Evolutionary conservation across 192 early-diverging fungal genomes (phyloP).

Genomic region (Cetraspora pellucida): DNA sequence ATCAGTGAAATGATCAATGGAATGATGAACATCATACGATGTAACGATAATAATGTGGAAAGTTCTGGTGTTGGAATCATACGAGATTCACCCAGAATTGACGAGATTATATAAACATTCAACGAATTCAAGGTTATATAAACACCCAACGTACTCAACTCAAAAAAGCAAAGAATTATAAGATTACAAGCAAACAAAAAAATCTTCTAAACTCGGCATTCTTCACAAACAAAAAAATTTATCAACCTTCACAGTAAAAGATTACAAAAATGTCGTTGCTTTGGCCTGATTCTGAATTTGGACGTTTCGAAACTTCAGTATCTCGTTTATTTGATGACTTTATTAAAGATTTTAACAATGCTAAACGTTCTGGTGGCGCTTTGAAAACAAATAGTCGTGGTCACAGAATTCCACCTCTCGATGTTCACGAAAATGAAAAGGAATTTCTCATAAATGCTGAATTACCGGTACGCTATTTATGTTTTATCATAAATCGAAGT

Average conservation of each 20-base stretch:
- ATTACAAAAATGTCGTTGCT: neutral
- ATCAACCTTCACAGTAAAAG: neutral
- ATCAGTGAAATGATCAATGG: too few relatives aligned
- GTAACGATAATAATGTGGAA: too few relatives aligned
- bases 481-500: too few relatives aligned
- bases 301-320: neutral
- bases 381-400: too few relatives aligned
- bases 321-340: conserved; percentile 15
- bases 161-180: neutral
- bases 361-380: neutral
- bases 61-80: too few relatives aligned
- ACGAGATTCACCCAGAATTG: too few relatives aligned
- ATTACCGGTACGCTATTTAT: conserved; percentile 3
- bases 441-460: neutral
- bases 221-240: neutral
- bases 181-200: neutral
- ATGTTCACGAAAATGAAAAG: conserved; percentile 14
- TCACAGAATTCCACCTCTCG: neutral
- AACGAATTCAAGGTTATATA: too few relatives aligned
- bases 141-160: too few relatives aligned
- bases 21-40: too few relatives aligned
- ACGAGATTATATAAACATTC: too few relatives aligned
- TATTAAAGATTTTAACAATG: neutral
- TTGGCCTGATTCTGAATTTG: neutral
- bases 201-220: too few relatives aligned